Conservation (phyloP, 2,329 filamentous ascomycete genomes). For the Cladophialophora chaetospira region DNA sequence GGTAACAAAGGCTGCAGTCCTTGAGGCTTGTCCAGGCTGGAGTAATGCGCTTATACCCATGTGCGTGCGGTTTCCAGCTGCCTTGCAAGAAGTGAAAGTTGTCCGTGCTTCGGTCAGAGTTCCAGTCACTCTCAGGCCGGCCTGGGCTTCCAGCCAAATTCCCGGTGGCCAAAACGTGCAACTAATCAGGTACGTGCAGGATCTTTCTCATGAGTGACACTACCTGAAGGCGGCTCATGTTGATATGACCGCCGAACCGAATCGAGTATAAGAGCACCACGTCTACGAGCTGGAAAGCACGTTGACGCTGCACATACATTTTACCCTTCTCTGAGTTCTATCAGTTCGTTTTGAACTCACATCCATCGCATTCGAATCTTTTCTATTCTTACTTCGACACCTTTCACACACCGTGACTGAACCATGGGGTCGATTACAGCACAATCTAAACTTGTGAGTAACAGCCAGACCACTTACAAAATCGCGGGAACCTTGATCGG, state of each 20-base stretch:
- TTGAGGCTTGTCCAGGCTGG: background rate
- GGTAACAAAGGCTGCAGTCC: background rate
- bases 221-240: background rate
- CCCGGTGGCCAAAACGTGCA: background rate
- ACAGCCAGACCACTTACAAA: conserved; percentile 2
- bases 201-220: background rate
- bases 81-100: background rate
- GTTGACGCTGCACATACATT: background rate
- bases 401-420: background rate
- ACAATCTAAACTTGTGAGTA: background rate
- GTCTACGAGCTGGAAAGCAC: too few species aligned
- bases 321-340: background rate
- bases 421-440: background rate
- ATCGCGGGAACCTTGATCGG: conserved; percentile 4
- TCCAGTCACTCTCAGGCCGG: background rate
- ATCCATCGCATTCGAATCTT: background rate
- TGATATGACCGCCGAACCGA: background rate
- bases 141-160: background rate
- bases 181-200: background rate
- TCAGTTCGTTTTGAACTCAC: background rate
- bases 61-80: too few species aligned
- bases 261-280: too few species aligned
- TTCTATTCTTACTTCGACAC: background rate
- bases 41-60: too few species aligned
- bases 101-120: background rate